Evolutionary conservation across 768 basidiomycete genomes (phyloP).

Genomic region (Hygrophoropsis aurantiaca): DNA sequence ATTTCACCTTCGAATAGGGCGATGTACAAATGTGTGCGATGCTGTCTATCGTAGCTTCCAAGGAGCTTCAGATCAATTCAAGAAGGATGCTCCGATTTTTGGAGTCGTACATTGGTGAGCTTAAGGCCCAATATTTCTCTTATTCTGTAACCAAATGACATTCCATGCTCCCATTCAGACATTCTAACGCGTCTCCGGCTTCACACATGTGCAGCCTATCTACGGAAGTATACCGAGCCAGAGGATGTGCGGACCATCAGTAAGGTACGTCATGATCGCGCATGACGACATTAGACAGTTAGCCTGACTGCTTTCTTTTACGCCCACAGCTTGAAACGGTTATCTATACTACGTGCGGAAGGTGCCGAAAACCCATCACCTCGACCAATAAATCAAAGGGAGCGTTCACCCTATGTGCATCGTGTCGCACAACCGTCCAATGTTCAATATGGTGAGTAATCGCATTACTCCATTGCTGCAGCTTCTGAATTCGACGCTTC

Average conservation of each 20-base stretch:
- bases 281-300: background rate
- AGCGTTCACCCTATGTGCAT: slow-evolving; percentile 54
- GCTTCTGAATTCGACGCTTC: too few relatives aligned
- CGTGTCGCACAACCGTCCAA: slow-evolving; percentile 48
- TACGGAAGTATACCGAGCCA: slow-evolving; percentile 61
- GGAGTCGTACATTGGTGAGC: slow-evolving; percentile 73
- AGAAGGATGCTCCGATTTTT: slow-evolving; percentile 52
- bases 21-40: slow-evolving; percentile 82
- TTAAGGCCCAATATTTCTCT: background rate
- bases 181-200: slow-evolving; percentile 60
- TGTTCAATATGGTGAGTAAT: slow-evolving; percentile 74
- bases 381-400: slow-evolving; percentile 34
- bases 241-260: slow-evolving; percentile 55
- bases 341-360: slow-evolving; percentile 68
- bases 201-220: slow-evolving; percentile 67
- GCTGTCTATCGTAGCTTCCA: slow-evolving; percentile 58
- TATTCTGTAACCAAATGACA: background rate
- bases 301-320: background rate
- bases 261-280: slow-evolving; percentile 49
- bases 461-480: background rate
- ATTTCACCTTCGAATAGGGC: slow-evolving; percentile 45
- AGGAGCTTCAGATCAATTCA: slow-evolving; percentile 53
- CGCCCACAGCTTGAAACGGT: slow-evolving; percentile 60
- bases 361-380: slow-evolving; percentile 61
- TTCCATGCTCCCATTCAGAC: slow-evolving; percentile 39